Evolutionary conservation across 2,329 filamentous ascomycete genomes (phyloP), one percentile per base, ranked within the genome.

Genomic region (Colletotrichum caudatum): DNA sequence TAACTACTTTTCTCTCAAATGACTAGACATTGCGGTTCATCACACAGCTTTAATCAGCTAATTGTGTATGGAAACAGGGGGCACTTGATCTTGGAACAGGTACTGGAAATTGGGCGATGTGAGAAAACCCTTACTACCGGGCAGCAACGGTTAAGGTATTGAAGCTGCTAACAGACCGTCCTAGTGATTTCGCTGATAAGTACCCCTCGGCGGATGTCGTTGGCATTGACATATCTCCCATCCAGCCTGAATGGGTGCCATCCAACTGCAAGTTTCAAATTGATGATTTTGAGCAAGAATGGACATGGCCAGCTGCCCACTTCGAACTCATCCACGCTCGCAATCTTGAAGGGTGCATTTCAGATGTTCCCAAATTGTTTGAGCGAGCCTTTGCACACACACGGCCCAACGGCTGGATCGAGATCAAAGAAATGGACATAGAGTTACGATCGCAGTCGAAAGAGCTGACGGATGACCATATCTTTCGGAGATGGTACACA

Each of bases 251-350:
- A 33, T 73, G 66, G 66, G 41, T 69, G 1, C 79, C 80, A 0
- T 80, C 80, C 1, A 82, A 83, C 26, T 63, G 81, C 6, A 75
- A 78, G 9, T 82, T 83, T 50, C 77, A 81, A 9, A 79, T 83
- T 66, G 82, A 79, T 60, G 81, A 80, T 73, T 79, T 66, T 70
- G 78, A 70, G 51, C 74, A 69, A 50, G 76, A 78, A 3, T 90
- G 89, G 89, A 81, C 87, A 0, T 71, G 63, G 63, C 63, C 57
- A 0, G 14, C 23, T 1, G n/a, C 58, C 62, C 79, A 84, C 56
- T 88, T 89, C 75, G 89, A 91, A 78, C 89, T 86, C 74, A 85
- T 92, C 16, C 90, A 91, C 76, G 86, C 87, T 12, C 86, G 87
- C 12, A 80, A 89, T 74, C 84, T 92, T 79, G 82, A 84, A 2